Evolutionary conservation across 768 basidiomycete species (phyloP).

Genomic region (Boletus subcaerulescens): DNA sequence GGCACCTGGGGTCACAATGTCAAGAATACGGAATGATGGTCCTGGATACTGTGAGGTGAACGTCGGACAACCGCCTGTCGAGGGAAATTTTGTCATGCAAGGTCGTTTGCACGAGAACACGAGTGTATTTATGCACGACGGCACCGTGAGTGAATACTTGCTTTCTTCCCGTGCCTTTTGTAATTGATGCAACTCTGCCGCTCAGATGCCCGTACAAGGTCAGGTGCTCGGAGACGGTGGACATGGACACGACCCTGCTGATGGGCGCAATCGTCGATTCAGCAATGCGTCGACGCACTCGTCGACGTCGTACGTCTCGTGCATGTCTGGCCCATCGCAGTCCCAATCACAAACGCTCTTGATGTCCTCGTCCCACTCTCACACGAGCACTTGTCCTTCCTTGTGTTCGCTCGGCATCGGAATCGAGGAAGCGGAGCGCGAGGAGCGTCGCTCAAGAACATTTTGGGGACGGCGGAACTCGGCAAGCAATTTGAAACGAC

Average conservation of each 20-base stretch:
- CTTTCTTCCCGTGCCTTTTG: not conserved
- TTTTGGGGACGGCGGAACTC: constrained; percentile 18
- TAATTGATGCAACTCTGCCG: not conserved
- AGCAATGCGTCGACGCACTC: constrained; percentile 20
- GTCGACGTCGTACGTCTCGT: constrained; percentile 19
- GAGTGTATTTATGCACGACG: not conserved
- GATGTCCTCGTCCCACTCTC: constrained; percentile 16
- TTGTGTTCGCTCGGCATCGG: constrained; percentile 22
- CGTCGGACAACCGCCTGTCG: not conserved
- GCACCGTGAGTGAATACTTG: constrained; percentile 7
- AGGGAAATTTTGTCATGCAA: not conserved
- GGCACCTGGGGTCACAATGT: not conserved
- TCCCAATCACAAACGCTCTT: constrained; percentile 16
- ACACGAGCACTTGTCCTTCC: constrained; percentile 17
- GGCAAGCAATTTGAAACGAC: constrained; percentile 11
- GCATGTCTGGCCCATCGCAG: constrained; percentile 18
- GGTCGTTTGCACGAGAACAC: not conserved
- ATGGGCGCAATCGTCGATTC: constrained; percentile 11
- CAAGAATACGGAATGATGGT: not conserved
- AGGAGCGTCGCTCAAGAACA: constrained; percentile 16
- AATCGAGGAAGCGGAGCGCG: constrained; percentile 24
- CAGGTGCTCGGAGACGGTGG: not conserved
- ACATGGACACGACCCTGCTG: not conserved
- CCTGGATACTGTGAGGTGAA: not conserved
- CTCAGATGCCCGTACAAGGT: constrained; percentile 3